Percentiles rank a stretch among this genome's conserved stretches.
Conservation (phyloP, 495 filamentous ascomycete genomes). For the Penicillium pancosmium region DNA sequence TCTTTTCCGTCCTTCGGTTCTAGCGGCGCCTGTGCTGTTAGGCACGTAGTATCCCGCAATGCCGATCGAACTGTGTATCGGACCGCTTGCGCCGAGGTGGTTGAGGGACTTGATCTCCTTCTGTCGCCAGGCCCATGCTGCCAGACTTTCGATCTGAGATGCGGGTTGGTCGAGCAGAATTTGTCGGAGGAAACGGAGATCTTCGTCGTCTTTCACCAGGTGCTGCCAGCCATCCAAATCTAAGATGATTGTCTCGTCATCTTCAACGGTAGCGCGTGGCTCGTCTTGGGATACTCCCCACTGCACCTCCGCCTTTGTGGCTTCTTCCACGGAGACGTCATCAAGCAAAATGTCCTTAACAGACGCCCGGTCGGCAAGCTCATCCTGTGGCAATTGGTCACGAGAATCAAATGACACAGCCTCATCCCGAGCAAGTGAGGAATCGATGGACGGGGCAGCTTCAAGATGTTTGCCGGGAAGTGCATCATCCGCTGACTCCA, state of each 20-base stretch:
- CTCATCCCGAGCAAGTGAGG: slow-evolving; percentile 9
- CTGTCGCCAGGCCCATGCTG: slow-evolving; percentile 87
- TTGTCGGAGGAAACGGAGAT: slow-evolving; percentile 59
- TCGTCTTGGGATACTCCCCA: slow-evolving; percentile 64
- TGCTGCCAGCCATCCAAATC: slow-evolving; percentile 81
- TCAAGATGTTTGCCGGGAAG: neutral
- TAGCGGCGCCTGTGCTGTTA: slow-evolving; percentile 79
- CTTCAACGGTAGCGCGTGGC: slow-evolving; percentile 67
- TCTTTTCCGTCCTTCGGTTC: slow-evolving; percentile 91
- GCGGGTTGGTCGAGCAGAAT: slow-evolving; percentile 49
- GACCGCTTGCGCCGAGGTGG: slow-evolving; percentile 52
- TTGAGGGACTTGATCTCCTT: slow-evolving; percentile 88
- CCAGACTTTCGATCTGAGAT: slow-evolving; percentile 63
- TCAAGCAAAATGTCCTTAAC: slow-evolving; percentile 7
- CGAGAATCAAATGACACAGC: neutral
- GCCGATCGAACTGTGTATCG: slow-evolving; percentile 52
- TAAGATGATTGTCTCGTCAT: slow-evolving; percentile 65
- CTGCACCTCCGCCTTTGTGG: slow-evolving; percentile 50
- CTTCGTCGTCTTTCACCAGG: slow-evolving; percentile 78
- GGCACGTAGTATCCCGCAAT: slow-evolving; percentile 92
- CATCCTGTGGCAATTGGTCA: slow-evolving; percentile 7
- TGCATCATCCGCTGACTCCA: slow-evolving; percentile 27
- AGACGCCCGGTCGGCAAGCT: slow-evolving; percentile 5
- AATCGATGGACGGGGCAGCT: slow-evolving; percentile 2
- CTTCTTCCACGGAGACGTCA: slow-evolving; percentile 34